Evolutionary conservation across 345 rosid genomes (phyloP).

Genomic region (Hypericum perforatum): DNA sequence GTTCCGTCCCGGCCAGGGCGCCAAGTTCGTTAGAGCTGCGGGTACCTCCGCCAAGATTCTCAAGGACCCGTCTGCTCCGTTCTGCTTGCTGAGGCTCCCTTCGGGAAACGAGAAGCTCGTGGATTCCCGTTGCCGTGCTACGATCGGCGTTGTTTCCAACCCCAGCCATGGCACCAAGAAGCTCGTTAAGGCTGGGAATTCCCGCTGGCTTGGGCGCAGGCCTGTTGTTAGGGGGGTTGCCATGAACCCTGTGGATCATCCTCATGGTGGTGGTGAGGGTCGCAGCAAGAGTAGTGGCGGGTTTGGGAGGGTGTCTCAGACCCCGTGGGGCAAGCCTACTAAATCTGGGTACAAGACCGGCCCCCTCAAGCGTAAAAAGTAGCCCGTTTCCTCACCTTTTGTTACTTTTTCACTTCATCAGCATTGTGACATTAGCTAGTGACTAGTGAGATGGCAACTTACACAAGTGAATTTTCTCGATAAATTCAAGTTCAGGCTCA

Average conservation of each 20-base stretch:
- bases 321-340: slow-evolving; percentile 90
- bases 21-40: slow-evolving; percentile 72
- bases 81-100: slow-evolving; percentile 55
- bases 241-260: slow-evolving; percentile 86
- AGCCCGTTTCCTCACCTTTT: neutral
- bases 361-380: slow-evolving; percentile 36
- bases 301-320: slow-evolving; percentile 49
- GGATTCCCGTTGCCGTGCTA: slow-evolving; percentile 63
- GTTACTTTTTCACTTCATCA: too few species aligned
- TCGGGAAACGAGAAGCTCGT: slow-evolving; percentile 60
- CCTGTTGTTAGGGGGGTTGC: slow-evolving; percentile 80
- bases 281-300: slow-evolving; percentile 77
- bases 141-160: slow-evolving; percentile 59
- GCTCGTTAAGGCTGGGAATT: slow-evolving; percentile 85
- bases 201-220: slow-evolving; percentile 74
- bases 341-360: slow-evolving; percentile 69
- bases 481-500: too few species aligned
- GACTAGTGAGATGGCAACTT: too few species aligned
- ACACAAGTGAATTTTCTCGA: too few species aligned
- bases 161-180: slow-evolving; percentile 49
- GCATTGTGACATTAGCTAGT: too few species aligned
- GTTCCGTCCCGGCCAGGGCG: slow-evolving; percentile 76
- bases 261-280: slow-evolving; percentile 98
- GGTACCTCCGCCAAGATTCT: slow-evolving; percentile 83
- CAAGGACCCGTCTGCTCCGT: slow-evolving; percentile 53